Base-by-base conservation (phyloP, 2,329 filamentous ascomycete genomes). In the Aspergillus hiratsukae region DNA sequence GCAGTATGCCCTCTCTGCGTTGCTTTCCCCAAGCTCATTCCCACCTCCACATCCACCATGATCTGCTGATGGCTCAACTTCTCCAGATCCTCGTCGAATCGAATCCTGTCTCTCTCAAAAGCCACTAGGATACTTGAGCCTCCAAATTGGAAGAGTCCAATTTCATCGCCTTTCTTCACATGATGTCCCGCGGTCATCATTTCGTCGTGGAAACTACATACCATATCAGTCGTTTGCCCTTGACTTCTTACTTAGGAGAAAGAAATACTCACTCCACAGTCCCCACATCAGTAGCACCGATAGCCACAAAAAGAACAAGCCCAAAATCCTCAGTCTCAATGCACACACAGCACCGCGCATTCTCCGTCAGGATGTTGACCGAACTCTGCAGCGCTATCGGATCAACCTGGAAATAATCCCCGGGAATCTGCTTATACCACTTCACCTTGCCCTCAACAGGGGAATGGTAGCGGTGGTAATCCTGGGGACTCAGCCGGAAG, bases 401-500 rank as follows among this genome's bases (percentile, higher is more conserved):
- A 59, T 78, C 75, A 27, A 78, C 75, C 43, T 76, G 69, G 53
- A 78, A 78, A 57, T 78, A 78, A 48, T 75, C 71, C 0, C 77
- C 76, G 0, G 74, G 72, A 17, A 79, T 72, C 9, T 70, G 69
- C 49, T 69, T 69, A 52, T 72, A 75, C 57, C 65, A 63, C 57
- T 68, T 72, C 1, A 79, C 65, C 3, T 52, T 72, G 1, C 77
- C 76, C 0, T 64, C 65, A 3, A 79, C 74, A 3, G 77, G 77
- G 3, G 70, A 72, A 64, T 79, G 76, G 58, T 74, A 79, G 4
- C 77, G 70, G 59, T 79, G 76, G 57, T 79, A 79, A 60, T 79
- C 76, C 65, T 78, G 76, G 10, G 75, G 75, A 27, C 69, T 73
- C 2, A 79, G 63, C 4, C 74, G 69, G 54, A 76, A 77, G 54